These are phyloP conservation scores for Astrothelium subdiscretum DNA, from an alignment of 495 filamentous ascomycete species.

Conservation along the genomic window DNA sequence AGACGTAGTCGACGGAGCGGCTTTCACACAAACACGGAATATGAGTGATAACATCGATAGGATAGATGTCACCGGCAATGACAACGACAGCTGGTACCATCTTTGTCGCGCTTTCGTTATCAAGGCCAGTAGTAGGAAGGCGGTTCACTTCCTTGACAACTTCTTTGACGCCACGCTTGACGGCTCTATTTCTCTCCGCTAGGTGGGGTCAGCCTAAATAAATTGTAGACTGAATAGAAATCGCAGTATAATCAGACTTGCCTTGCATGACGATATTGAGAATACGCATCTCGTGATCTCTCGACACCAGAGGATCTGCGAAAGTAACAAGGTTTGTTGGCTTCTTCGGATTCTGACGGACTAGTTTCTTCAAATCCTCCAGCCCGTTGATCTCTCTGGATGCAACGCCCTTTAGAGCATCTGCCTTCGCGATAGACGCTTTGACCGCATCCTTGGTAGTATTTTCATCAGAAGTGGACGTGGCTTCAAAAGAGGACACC, in stretches of 20 bases:
- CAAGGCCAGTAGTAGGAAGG: constrained; percentile 36
- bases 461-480: constrained; percentile 12
- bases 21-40: constrained; percentile 96
- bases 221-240: not conserved
- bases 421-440: not conserved
- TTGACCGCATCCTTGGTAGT: not conserved
- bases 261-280: constrained; percentile 89
- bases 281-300: constrained; percentile 86
- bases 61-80: constrained; percentile 92
- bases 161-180: constrained; percentile 97
- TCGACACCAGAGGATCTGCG: constrained; percentile 77
- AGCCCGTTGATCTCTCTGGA: constrained; percentile 9
- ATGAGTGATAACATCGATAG: constrained; percentile 94
- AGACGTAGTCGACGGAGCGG: constrained; percentile 89
- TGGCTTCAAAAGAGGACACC: too few species aligned
- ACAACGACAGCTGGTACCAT: constrained; percentile 62
- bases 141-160: constrained; percentile 94
- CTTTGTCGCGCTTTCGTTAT: constrained; percentile 35
- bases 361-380: too few species aligned
- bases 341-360: too few species aligned
- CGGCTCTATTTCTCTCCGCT: constrained; percentile 86
- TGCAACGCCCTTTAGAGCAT: constrained; percentile 3
- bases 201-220: constrained; percentile 3
- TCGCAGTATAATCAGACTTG: constrained; percentile 33
- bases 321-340: constrained; percentile 88